Percentiles rank a stretch among this genome's conserved stretches.
Conservation (phyloP, 306 rosid genomes). For the Pterocarpus santalinus region DNA sequence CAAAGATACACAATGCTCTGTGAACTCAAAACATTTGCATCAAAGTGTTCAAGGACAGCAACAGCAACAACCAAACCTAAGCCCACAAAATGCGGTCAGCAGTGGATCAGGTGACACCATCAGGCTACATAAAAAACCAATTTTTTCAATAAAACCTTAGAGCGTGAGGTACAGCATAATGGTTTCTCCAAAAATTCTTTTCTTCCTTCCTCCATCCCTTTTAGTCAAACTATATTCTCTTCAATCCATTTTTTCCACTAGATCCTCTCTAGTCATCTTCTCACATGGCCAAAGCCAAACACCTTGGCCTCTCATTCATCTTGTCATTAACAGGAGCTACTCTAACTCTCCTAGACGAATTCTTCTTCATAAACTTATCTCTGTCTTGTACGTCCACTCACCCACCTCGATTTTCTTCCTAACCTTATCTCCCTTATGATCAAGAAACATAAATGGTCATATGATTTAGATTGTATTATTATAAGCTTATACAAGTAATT, state of each 20-base stretch:
- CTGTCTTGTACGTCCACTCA: constrained; percentile 15
- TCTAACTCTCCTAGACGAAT: constrained; percentile 20
- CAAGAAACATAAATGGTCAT: constrained; percentile 3
- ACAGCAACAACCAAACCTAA: constrained; percentile 15
- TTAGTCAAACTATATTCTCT: background rate
- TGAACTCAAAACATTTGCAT: constrained; percentile 1
- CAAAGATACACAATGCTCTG: background rate
- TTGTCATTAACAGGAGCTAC: constrained; percentile 20
- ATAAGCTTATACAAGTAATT: background rate
- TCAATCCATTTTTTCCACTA: constrained; percentile 23
- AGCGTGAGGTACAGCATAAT: background rate
- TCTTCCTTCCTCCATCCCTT: constrained; percentile 6
- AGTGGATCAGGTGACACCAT: background rate
- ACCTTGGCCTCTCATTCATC: background rate
- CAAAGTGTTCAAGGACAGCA: background rate
- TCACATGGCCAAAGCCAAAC: constrained; percentile 2
- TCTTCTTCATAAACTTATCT: constrained; percentile 13
- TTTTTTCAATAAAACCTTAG: background rate
- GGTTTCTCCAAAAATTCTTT: background rate
- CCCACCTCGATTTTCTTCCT: constrained; percentile 2
- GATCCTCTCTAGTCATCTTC: background rate
- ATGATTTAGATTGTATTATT: background rate
- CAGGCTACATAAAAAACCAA: background rate
- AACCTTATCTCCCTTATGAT: background rate
- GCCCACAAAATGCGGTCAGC: background rate